Conservation (phyloP, 192 early-diverging fungal genomes). For the Entomortierella chlamydospora region DNA sequence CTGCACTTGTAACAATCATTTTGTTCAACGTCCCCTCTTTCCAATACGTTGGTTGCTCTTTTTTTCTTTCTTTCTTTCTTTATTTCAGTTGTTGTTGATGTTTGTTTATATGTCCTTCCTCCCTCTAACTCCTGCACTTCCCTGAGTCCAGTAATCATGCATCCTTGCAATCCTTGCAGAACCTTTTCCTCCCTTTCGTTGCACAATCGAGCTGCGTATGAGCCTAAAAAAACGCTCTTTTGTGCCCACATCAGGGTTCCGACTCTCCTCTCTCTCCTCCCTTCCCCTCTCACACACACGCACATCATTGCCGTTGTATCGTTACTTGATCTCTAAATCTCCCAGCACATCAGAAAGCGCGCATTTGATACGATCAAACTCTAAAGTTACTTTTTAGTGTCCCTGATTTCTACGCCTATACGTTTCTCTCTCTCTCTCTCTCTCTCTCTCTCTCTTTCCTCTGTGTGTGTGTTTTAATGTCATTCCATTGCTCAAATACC, state of each 20-base stretch:
- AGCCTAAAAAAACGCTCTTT: background rate
- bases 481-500: too few species aligned
- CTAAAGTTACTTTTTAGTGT: background rate
- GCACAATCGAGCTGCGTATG: constrained; percentile 22
- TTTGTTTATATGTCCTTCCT: constrained; percentile 14
- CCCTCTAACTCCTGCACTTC: background rate
- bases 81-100: background rate
- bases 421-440: too few species aligned
- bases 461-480: too few species aligned
- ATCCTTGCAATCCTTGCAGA: background rate
- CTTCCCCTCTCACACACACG: background rate
- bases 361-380: background rate
- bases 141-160: constrained; percentile 9
- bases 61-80: background rate
- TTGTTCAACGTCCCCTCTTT: too few species aligned
- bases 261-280: background rate
- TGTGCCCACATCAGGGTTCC: background rate
- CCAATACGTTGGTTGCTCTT: background rate
- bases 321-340: background rate
- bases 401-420: background rate
- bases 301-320: background rate
- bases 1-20: too few species aligned
- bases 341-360: background rate
- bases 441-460: too few species aligned
- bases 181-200: background rate